phyloP scores from a whole-genome alignment of 345 rosid species.

The Salix koriyanagi region DNA sequence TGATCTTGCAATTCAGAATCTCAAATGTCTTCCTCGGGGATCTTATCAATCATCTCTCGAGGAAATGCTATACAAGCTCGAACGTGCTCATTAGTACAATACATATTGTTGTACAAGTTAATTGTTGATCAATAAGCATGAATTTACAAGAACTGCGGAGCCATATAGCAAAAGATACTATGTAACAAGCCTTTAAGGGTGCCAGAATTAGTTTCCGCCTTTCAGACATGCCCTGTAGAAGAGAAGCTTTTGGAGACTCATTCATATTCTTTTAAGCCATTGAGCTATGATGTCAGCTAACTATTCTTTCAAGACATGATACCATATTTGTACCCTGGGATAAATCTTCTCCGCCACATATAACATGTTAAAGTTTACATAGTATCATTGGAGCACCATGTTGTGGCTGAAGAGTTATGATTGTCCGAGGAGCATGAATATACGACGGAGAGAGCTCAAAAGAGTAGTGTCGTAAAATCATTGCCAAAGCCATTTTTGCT shows the following conservation, averaged over 20 bases:
- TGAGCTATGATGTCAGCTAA: conserved; percentile 34
- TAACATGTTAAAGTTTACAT: too few relatives aligned
- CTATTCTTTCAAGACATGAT: too few relatives aligned
- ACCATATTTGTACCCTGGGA: too few relatives aligned
- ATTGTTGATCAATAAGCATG: neutral
- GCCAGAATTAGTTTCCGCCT: neutral
- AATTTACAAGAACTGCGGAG: neutral
- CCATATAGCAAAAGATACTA: neutral
- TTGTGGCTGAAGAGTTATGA: too few relatives aligned
- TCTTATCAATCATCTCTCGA: conserved; percentile 59
- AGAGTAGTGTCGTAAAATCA: too few relatives aligned
- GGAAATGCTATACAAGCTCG: conserved; percentile 83
- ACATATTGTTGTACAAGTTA: neutral
- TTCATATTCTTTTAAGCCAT: conserved; percentile 21
- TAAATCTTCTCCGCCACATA: too few relatives aligned
- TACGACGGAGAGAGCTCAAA: too few relatives aligned
- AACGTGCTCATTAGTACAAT: conserved; percentile 58
- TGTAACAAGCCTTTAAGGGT: conserved; percentile 5
- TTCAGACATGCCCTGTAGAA: neutral
- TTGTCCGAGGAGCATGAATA: too few relatives aligned
- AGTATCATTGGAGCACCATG: too few relatives aligned
- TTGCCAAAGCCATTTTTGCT: too few relatives aligned
- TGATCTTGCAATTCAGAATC: conserved; percentile 61
- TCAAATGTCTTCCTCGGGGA: conserved; percentile 60
- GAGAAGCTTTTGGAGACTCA: conserved; percentile 13